Base-by-base conservation (phyloP, 352 stramenopile genomes). In the Phytophthora megakarya region DNA sequence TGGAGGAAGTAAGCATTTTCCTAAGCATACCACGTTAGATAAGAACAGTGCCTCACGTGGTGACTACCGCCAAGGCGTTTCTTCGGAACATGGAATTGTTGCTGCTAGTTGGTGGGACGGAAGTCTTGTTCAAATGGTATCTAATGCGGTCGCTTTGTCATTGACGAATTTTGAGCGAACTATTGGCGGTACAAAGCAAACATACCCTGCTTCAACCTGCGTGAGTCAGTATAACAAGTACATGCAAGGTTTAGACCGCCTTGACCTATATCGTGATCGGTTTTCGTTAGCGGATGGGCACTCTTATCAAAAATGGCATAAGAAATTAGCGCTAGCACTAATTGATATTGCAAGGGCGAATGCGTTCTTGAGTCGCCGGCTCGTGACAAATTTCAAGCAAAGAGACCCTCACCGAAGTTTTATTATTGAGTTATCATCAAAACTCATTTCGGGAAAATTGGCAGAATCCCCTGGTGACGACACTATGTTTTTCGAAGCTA, bases 51-150 rank as follows among this genome's bases (percentile, higher is more conserved):
- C n/a, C n/a, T n/a, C n/a, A n/a, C n/a, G n/a, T n/a, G n/a, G n/a
- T n/a, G n/a, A n/a, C n/a, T n/a, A n/a, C n/a, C n/a, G n/a, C n/a
- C n/a, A n/a, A n/a, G n/a, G n/a, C n/a, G n/a, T n/a, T n/a, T n/a
- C n/a, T n/a, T n/a, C n/a, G n/a, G n/a, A n/a, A n/a, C n/a, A 65
- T 21, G 11, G 49, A 21, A 71, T 77, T 19, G 18, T 59, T 15
- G 60, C 46, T 13, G 64, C 60, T 3, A 74, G 60, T 0, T 77
- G 70, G 64, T 64, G 26, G 15, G 70, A 77, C 26, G 56, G 70
- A 6, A 67, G 30, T 19, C 46, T 65, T 5, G 59, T 70, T 3
- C 67, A 39, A 9, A 70, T 76, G 16, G 40, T 72, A 4, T 76
- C 54, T 5, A 71, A 71, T 46, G 54, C 60, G 3, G 60, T 67